A percentile compares a stretch with the other conserved stretches of the same genome.
Evolutionary conservation across 169 alveolate species (phyloP).

Genomic region (Theileria equi): DNA sequence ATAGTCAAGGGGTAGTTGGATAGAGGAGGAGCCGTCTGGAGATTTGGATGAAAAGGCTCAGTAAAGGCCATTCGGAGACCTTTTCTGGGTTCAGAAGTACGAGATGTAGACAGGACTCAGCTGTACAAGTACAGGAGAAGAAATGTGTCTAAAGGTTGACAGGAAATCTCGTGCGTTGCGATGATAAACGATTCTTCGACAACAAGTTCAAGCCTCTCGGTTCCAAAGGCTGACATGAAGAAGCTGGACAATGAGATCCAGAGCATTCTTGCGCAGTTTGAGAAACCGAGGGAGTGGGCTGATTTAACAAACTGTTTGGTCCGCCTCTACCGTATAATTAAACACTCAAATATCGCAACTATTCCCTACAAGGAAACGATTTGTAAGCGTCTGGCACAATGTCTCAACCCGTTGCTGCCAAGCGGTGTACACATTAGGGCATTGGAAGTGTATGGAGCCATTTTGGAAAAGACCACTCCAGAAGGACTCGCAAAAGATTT

Average conservation of each 20-base stretch:
- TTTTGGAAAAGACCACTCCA: constrained; percentile 81
- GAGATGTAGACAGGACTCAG: no score
- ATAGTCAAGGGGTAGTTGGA: no score
- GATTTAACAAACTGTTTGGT: constrained; percentile 86
- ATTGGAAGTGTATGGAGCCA: constrained; percentile 84
- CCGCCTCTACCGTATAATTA: constrained; percentile 77
- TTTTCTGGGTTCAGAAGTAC: no score
- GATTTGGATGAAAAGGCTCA: no score
- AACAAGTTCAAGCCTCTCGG: not conserved
- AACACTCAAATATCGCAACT: constrained; percentile 70
- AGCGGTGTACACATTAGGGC: constrained; percentile 90
- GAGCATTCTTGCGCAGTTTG: constrained; percentile 68
- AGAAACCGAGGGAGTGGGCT: constrained; percentile 91
- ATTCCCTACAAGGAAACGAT: constrained; percentile 80
- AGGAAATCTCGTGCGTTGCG: no score
- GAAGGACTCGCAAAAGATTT: constrained; percentile 81
- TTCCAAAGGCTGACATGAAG: constrained; percentile 45
- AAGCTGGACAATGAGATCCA: constrained; percentile 56
- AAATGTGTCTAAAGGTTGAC: no score
- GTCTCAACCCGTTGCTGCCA: constrained; percentile 88
- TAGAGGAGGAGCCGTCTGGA: no score
- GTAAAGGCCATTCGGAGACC: no score
- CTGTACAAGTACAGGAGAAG: no score
- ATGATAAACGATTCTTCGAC: constrained; percentile 2
- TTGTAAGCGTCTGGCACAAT: constrained; percentile 88